Evolutionary conservation across 305 asterid genomes (phyloP), one percentile per base, ranked within the genome.

Genomic region (Fraxinus xanthoxyloides): DNA sequence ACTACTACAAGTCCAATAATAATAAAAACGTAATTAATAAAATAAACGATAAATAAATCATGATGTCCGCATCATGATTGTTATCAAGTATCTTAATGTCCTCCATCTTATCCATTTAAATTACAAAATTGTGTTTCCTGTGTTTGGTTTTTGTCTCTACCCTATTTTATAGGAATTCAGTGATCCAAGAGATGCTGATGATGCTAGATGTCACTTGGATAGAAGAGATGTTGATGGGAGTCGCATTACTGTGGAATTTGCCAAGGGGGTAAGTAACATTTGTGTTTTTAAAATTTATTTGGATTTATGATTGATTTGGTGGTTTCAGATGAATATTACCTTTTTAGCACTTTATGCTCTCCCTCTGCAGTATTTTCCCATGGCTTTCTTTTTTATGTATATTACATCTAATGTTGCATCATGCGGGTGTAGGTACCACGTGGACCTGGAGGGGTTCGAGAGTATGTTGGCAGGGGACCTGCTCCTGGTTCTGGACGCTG

Each of bases 401-500:
- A 46, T 36, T 36, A 3, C 5, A 8, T 54, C 28, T 80, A 35
- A 78, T 21, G 28, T 48, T 70, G 2, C 56, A 34, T 54, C 34
- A 63, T 21, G 32, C 67, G 51, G 67, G 65, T 81, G 46, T 87
- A 96, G 99, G 94, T 92, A 73, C 99, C 98, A 4, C 98, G 99
- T 74, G 99, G 99, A 10, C 92, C 97, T 76, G 99, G 99, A 51
- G 97, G 98, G 26, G 90, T 86, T 74, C 88, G 98, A 3, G 97
- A 96, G 82, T 89, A 93, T 83, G 90, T 87, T 67, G 98, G 97
- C 30, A 91, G 93, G 75, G 99, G 94, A 67, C 97, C 99, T 32
- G 90, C 98, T 82, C 99, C 98, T 21, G 99, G 99, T n/a, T 91
- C 98, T 6, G 99, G 99, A 0, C 98, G 98, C 80, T 97, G 99